Evolutionary conservation across 179 eudicot genomes (phyloP).

Genomic region (Silene vulgaris): DNA sequence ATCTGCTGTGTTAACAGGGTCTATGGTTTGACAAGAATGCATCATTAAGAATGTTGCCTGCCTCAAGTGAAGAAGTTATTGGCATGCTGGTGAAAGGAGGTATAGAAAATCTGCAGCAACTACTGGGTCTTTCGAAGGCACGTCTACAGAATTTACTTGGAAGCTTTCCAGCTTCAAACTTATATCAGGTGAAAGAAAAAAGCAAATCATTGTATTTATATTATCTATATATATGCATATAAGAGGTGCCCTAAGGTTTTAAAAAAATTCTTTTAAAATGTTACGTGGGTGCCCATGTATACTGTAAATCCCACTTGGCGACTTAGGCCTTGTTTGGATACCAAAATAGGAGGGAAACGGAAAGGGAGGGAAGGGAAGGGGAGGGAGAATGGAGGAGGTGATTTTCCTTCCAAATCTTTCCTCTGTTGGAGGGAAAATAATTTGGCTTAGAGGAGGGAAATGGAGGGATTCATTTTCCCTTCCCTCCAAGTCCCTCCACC

Average conservation of each 20-base stretch:
- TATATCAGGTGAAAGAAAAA: constrained; percentile 53
- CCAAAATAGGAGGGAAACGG: no score
- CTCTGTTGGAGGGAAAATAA: no score
- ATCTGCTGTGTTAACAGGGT: constrained; percentile 45
- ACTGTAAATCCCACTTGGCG: background rate
- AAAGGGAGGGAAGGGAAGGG: no score
- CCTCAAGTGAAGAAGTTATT: constrained; percentile 62
- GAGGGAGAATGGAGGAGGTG: no score
- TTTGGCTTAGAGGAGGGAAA: no score
- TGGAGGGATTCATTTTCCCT: no score
- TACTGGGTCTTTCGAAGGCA: constrained; percentile 54
- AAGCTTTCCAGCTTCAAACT: constrained; percentile 43
- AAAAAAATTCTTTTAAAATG: background rate
- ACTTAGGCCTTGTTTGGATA: background rate
- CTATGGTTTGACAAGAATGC: constrained; percentile 72
- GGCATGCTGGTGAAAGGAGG: constrained; percentile 45
- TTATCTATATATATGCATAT: background rate
- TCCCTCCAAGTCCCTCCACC: no score
- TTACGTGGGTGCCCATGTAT: background rate
- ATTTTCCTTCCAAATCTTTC: no score
- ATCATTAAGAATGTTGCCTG: constrained; percentile 77
- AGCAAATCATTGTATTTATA: background rate
- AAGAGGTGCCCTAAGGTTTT: background rate
- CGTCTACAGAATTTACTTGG: constrained; percentile 48
- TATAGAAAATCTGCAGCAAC: constrained; percentile 55